phyloP scores from a whole-genome alignment of 2,329 filamentous ascomycete species.

The Alternaria novae-zelandiae region DNA sequence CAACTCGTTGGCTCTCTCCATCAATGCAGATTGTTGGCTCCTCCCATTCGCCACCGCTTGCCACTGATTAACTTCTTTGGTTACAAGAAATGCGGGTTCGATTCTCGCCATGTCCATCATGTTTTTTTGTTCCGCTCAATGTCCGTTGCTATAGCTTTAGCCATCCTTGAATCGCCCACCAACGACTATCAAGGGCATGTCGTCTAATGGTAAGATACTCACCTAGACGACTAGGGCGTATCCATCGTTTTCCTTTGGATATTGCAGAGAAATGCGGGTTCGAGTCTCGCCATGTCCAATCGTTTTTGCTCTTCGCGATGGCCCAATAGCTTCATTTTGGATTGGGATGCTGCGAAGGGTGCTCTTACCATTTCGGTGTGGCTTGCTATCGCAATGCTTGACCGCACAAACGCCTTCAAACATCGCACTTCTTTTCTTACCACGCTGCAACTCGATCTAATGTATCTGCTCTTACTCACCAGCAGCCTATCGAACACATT shows the following conservation, averaged over 20 bases:
- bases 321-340: neutral
- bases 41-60: neutral
- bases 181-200: neutral
- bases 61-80: neutral
- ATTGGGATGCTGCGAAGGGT: neutral
- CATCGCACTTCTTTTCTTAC: neutral
- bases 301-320: neutral
- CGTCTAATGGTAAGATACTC: neutral
- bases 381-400: neutral
- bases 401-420: neutral
- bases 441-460: neutral
- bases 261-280: neutral
- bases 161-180: neutral
- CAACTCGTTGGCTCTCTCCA: neutral
- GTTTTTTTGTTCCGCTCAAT: neutral
- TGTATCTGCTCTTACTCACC: neutral
- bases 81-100: neutral
- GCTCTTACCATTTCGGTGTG: neutral
- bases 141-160: neutral
- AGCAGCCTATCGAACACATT: neutral
- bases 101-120: neutral
- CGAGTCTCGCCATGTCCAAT: neutral
- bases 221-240: neutral
- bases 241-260: too few species aligned
- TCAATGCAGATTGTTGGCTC: neutral